Base-by-base conservation (phyloP, 495 filamentous ascomycete species). In the Daldinia bambusicola region DNA sequence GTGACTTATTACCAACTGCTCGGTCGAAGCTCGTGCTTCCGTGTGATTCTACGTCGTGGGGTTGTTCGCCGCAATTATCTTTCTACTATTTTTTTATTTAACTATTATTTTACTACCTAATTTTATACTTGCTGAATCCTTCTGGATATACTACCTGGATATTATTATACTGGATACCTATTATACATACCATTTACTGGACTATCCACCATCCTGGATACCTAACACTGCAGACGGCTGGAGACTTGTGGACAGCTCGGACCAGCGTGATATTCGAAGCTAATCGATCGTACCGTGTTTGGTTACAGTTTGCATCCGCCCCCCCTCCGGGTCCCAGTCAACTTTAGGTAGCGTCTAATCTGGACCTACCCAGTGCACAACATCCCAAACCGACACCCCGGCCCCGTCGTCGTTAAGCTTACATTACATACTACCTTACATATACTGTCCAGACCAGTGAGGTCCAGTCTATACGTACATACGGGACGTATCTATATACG, bases 11-110 rank as follows among this genome's bases (percentile, higher is more conserved):
- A 64, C 65, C 70, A 60, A 61, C 55, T 37, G 26, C 52, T 63
- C 61, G 70, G 70, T 65, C 55, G 26, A 53, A 45, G 48, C 61
- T 69, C 66, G 66, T 68, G 65, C 20, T 68, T 65, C 61, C 58
- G 40, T 57, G 41, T 55, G 51, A 55, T 66, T 65, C 59, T 56
- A 67, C 36, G 22, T 4, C 22, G 59, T 61, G 64, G 48, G 31
- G 58, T 32, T 59, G 36, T 43, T 18, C 59, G 52, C 40, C 37
- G 43, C 16, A 31, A 43, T 26, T 26, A 26, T 26, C 26, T 26
- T 26, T 3, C 26, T 26, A 26, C 3, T 26, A 8, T 61, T 32
- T 37, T 61, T 32, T 37, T 36, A 20, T 34, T 37, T 56, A 60
- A 63, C 32, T 67, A 58, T 40, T 58, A 66, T 60, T 59, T 60